phyloP scores from a whole-genome alignment of 1,284 basidiomycete genomes.

The Tilletia horrida region DNA sequence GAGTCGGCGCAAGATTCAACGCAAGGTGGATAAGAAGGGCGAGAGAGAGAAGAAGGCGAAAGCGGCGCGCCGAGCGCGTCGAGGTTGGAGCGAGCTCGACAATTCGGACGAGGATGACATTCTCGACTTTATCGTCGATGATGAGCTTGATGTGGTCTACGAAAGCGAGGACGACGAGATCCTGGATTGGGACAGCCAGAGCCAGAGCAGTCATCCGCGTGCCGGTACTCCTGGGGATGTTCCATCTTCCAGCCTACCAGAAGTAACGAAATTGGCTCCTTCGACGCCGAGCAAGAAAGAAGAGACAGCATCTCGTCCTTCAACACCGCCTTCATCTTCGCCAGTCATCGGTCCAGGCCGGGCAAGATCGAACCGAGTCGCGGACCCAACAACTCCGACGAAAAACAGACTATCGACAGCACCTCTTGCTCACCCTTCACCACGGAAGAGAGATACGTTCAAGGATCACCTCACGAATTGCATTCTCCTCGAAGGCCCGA shows the following conservation, averaged over 20 bases:
- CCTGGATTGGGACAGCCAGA: neutral
- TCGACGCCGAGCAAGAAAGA: neutral
- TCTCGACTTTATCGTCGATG: constrained; percentile 39
- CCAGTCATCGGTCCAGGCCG: constrained; percentile 36
- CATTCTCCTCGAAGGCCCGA: constrained; percentile 69
- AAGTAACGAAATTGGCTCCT: neutral
- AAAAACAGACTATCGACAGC: neutral
- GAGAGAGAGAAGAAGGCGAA: neutral
- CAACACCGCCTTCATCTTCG: neutral
- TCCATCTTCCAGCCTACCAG: neutral
- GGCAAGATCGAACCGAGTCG: neutral
- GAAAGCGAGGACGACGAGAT: constrained; percentile 25
- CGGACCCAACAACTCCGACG: constrained; percentile 10
- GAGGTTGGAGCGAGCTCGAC: constrained; percentile 22
- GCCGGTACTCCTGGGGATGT: neutral
- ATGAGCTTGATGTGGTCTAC: constrained; percentile 28
- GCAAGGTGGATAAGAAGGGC: constrained; percentile 18
- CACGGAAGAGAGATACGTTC: neutral
- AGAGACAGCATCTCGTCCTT: neutral
- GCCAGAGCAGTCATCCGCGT: too few relatives aligned
- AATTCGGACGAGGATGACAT: constrained; percentile 19
- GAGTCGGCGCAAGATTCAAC: constrained; percentile 16
- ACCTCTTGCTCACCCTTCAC: neutral
- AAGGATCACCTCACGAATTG: constrained; percentile 33
- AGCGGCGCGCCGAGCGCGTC: neutral